Evolutionary conservation across 2,329 filamentous ascomycete genomes (phyloP).

Genomic region (Fusarium falciforme): DNA sequence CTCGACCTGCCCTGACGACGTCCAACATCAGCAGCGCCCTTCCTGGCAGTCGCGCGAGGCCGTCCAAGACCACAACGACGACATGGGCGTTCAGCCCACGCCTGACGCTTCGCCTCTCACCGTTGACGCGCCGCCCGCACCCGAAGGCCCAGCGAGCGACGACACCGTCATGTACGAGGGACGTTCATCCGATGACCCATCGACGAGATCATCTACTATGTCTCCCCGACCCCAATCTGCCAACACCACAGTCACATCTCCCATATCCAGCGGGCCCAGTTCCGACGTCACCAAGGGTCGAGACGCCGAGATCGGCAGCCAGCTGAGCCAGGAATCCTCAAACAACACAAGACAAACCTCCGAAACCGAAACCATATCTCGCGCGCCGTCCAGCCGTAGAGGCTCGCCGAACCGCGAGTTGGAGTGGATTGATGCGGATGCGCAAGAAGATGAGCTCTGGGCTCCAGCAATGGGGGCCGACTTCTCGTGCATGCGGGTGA

Average conservation of each 20-base stretch:
- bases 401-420: slow-evolving; percentile 32
- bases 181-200: slow-evolving; percentile 43
- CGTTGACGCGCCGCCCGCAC: slow-evolving; percentile 32
- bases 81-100: slow-evolving; percentile 36
- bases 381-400: slow-evolving; percentile 26
- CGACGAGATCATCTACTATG: slow-evolving; percentile 56
- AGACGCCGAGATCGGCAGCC: slow-evolving; percentile 40
- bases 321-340: slow-evolving; percentile 39
- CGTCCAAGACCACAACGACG: slow-evolving; percentile 26
- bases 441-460: slow-evolving; percentile 47
- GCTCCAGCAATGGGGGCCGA: slow-evolving; percentile 54
- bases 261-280: slow-evolving; percentile 46
- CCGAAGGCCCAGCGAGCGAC: slow-evolving; percentile 36
- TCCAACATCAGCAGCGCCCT: slow-evolving; percentile 44
- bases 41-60: slow-evolving; percentile 41
- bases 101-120: slow-evolving; percentile 35
- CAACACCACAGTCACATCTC: slow-evolving; percentile 49
- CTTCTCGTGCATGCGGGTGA: slow-evolving; percentile 52
- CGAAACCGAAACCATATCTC: slow-evolving; percentile 31
- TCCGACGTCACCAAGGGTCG: slow-evolving; percentile 50
- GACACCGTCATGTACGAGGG: slow-evolving; percentile 42
- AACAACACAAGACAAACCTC: slow-evolving; percentile 28
- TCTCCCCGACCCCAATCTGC: slow-evolving; percentile 56
- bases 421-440: slow-evolving; percentile 38
- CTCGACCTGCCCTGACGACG: slow-evolving; percentile 59